Conservation (phyloP, 2,329 filamentous ascomycete genomes). For the Talaromyces sp. region DNA sequence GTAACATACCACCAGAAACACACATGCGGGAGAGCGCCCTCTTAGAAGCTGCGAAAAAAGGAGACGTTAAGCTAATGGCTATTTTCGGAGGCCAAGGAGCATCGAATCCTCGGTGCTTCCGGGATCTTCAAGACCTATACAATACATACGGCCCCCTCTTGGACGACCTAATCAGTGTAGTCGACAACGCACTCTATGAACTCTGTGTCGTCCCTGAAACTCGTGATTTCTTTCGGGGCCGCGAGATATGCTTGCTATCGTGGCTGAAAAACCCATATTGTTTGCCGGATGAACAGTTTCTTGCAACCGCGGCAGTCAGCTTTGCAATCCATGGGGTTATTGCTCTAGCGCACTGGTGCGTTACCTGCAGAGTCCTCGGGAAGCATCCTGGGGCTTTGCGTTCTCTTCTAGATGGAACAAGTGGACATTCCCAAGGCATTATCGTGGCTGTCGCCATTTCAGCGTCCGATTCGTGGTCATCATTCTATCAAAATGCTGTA, state of each 20-base stretch:
- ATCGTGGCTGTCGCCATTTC: slow-evolving; percentile 89
- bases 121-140: slow-evolving; percentile 2
- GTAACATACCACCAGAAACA: background rate
- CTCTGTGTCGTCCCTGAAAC: slow-evolving; percentile 1
- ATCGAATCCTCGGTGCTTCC: background rate
- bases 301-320: background rate
- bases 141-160: background rate
- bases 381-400: background rate
- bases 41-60: background rate
- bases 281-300: background rate
- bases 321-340: background rate
- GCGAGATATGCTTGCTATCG: background rate
- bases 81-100: slow-evolving; percentile 7
- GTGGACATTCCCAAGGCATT: slow-evolving; percentile 92
- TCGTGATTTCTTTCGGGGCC: slow-evolving; percentile 1
- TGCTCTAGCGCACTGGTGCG: background rate
- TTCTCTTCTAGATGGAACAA: slow-evolving; percentile 42
- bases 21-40: background rate
- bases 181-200: background rate
- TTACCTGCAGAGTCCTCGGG: background rate
- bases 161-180: background rate
- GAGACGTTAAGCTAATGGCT: background rate
- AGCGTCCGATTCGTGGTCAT: slow-evolving; percentile 87
- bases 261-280: background rate
- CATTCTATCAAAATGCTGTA: slow-evolving; percentile 73